These are phyloP conservation scores for Thalia dealbata DNA, from an alignment of 176 grass and related monocot species.

Conservation along the genomic window DNA sequence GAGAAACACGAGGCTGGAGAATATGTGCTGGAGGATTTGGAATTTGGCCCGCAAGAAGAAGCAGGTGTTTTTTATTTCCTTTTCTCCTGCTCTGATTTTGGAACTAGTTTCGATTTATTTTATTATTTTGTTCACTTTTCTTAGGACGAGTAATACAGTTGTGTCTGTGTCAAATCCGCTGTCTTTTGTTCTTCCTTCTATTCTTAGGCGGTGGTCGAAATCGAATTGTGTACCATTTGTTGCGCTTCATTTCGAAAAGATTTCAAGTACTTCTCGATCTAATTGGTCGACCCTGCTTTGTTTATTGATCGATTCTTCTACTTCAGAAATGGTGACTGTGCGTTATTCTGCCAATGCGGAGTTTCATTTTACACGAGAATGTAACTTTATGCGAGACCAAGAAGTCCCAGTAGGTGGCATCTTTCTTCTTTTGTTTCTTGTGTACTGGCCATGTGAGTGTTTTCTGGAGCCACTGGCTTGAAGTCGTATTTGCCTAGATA, in stretches of 20 bases:
- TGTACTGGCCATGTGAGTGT: no score
- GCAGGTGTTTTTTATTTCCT: slow-evolving; percentile 17
- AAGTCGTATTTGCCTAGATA: not conserved
- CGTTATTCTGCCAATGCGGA: not conserved
- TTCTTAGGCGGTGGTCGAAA: not conserved
- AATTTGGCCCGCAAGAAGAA: slow-evolving; percentile 23
- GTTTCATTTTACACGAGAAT: not conserved
- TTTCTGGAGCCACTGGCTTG: not conserved
- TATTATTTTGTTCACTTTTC: not conserved
- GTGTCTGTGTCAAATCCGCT: not conserved
- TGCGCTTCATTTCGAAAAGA: no score
- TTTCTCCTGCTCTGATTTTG: not conserved
- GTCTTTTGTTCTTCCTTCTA: no score
- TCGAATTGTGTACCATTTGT: not conserved
- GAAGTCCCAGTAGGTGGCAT: not conserved
- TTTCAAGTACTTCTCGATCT: not conserved
- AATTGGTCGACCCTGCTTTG: not conserved
- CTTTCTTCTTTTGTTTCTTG: not conserved
- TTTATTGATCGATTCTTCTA: not conserved
- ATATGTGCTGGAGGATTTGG: slow-evolving; percentile 30
- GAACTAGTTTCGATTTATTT: not conserved
- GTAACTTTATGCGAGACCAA: not conserved
- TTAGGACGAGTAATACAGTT: not conserved
- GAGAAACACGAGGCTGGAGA: slow-evolving; percentile 23
- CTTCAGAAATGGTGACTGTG: not conserved